Percentiles rank a stretch among this genome's conserved stretches.
Conservation (phyloP, 2,329 filamentous ascomycete genomes). For the Aspergillus aculeatus region DNA sequence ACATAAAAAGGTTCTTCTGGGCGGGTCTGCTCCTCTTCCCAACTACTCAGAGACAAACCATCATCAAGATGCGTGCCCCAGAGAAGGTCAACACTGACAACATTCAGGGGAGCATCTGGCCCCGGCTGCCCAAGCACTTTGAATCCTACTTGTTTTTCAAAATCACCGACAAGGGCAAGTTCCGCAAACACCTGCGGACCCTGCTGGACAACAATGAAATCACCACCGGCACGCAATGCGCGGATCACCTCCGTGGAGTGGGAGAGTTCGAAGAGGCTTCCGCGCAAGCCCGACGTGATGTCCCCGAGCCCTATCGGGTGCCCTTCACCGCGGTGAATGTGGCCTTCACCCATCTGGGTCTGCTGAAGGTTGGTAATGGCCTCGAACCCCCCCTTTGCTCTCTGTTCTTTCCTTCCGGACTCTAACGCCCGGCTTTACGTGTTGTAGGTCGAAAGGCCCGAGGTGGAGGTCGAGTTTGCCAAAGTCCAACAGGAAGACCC, state of each 20-base stretch:
- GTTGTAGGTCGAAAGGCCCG: slow-evolving; percentile 2
- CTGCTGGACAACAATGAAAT: slow-evolving; percentile 6
- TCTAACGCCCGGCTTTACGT: too few relatives aligned
- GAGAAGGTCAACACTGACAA: slow-evolving; percentile 10
- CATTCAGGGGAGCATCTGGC: slow-evolving; percentile 17
- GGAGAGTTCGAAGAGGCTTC: neutral
- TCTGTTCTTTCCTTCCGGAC: too few relatives aligned
- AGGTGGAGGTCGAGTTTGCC: neutral
- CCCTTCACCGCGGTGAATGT: slow-evolving; percentile 16
- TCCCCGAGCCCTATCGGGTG: neutral
- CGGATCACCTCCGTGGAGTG: neutral
- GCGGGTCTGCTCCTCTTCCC: too few relatives aligned
- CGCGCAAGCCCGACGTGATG: neutral
- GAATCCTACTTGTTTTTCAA: slow-evolving; percentile 22
- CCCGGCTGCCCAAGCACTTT: slow-evolving; percentile 12
- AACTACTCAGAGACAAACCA: neutral
- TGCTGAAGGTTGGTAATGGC: slow-evolving; percentile 11
- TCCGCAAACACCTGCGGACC: slow-evolving; percentile 11
- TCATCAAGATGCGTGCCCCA: neutral
- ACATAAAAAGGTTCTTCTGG: neutral
- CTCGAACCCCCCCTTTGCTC: neutral
- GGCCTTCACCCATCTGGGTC: slow-evolving; percentile 13
- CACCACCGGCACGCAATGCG: slow-evolving; percentile 18
- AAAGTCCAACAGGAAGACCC: neutral
- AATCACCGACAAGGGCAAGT: slow-evolving; percentile 14